Conservation (phyloP, 306 rosid species). For the Lithocarpus polystachyus region DNA sequence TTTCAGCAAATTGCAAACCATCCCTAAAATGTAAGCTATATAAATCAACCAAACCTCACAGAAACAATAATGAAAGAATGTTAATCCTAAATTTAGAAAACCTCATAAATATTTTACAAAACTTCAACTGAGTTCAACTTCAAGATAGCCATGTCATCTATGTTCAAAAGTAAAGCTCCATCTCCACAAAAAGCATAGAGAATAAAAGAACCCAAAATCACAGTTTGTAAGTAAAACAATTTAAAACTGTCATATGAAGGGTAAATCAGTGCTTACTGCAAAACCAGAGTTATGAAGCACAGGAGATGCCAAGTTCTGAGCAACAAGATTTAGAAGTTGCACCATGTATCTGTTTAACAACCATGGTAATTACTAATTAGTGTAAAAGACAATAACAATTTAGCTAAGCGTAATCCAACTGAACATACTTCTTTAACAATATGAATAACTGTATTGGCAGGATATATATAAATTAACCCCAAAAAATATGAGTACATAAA, state of each 20-base stretch:
- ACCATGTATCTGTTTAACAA: conserved; percentile 82
- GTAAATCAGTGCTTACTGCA: conserved; percentile 61
- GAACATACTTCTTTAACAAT: not conserved
- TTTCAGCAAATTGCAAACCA: too few species aligned
- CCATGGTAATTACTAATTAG: conserved; percentile 24
- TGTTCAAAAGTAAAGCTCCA: not conserved
- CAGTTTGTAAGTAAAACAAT: conserved; percentile 9
- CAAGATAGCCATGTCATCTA: not conserved
- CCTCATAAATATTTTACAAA: not conserved
- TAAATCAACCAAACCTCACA: not conserved
- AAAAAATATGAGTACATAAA: conserved; percentile 2
- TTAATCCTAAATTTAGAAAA: not conserved
- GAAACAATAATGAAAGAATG: not conserved
- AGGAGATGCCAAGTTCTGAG: conserved; percentile 88
- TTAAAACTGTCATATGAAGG: conserved; percentile 19
- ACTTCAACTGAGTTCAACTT: not conserved
- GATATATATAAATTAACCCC: conserved; percentile 5
- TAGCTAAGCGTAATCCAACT: not conserved
- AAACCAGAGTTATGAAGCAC: conserved; percentile 97
- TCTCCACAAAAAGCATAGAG: not conserved
- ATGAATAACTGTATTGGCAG: conserved; percentile 5
- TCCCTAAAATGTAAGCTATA: not conserved
- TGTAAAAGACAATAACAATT: conserved; percentile 13
- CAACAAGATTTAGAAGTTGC: conserved; percentile 87
- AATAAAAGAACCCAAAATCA: not conserved